Evolutionary conservation across 768 basidiomycete species (phyloP), one percentile per base, ranked within the genome.

Genomic region (Heimioporus sp.): DNA sequence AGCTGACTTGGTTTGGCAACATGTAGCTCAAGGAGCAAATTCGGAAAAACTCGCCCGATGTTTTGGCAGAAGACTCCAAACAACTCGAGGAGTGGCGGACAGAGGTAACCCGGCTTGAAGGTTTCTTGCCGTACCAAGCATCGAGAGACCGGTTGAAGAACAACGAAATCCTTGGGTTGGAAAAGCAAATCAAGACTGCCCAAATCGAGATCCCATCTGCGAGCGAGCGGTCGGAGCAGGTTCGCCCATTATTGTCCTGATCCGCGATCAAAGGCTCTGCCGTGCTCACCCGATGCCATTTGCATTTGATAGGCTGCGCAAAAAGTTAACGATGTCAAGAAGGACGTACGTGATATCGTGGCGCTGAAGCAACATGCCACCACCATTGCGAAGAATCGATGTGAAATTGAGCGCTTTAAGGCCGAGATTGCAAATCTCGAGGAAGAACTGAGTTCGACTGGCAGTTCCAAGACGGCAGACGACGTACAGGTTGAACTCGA

Each of bases 401-500:
- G 71, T 59, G 85, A 91, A 57, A 67, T 83, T 34, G 75, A 80
- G 48, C 74, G 74, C 13, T 76, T 92, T 16, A 75, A 77, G 47
- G 72, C 77, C 38, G 90, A 93, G 36, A 80, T 87, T 41, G 55
- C 66, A 10, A 72, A 75, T 43, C 72, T 93, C 41, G 91, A 97
- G 67, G 72, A 72, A 43, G 82, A 88, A 43, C 77, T 99, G 15
- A 72, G 78, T 17, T 70, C 78, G 8, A 84, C 84, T 2, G 95
- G 94, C 2, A 87, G 86, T 32, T 79, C 81, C 13, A 90, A 84
- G 68, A 93, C 94, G 2, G 80, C 82, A 1, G 90, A 92, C 42
- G 93, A 95, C 43, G 86, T 98, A 15, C 89, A 98, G 66, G 71
- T 60, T 21, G 86, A 97, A 62, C 74, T 97, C 7, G 82, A 87